Base-by-base conservation (phyloP, 306 rosid species). In the Styphnolobium japonicum region DNA sequence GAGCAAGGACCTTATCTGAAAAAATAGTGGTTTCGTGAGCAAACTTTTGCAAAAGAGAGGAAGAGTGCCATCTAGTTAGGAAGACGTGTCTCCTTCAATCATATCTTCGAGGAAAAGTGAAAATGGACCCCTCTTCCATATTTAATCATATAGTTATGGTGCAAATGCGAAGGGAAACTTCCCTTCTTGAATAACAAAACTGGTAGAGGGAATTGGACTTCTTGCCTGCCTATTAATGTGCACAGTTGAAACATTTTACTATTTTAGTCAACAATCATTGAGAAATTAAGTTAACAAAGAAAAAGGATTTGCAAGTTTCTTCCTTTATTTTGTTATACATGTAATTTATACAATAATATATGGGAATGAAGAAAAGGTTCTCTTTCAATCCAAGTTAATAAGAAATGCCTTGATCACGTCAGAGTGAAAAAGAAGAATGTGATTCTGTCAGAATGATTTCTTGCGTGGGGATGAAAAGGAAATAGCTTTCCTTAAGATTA, bases 311-410 rank as follows among this genome's bases (percentile, higher is more conserved):
- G 58, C 42, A 25, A 46, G 7, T 48, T 65, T 29, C 56, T 68
- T 34, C 48, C 43, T 37, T 51, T 33, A 74, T n/a, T n/a, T n/a
- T n/a, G n/a, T n/a, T n/a, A n/a, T 34, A 21, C 6, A 48, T 34
- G 29, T 25, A 4, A 36, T 34, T 36, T 6, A 37, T 37, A 19
- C 57, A 61, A 34, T 15, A n/a, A 46, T 37, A 60, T 33, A 68
- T n/a, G 66, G 63, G 10, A 71, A 71, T 18, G 45, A 63, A 61
- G 67, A 29, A 39, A 48, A 52, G 75, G 58, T 73, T 73, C 51
- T 34, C 37, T 80, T 73, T 73, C 9, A 39, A 53, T 72, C 52
- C 61, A 64, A 52, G 84, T 73, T 51, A 12, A 33, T 12, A 46
- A 73, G 37, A 51, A 52, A 49, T 16, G 67, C 9, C 57, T 49